phyloP scores from a whole-genome alignment of 805 yeast species.

The Grigorovia jiainica region DNA sequence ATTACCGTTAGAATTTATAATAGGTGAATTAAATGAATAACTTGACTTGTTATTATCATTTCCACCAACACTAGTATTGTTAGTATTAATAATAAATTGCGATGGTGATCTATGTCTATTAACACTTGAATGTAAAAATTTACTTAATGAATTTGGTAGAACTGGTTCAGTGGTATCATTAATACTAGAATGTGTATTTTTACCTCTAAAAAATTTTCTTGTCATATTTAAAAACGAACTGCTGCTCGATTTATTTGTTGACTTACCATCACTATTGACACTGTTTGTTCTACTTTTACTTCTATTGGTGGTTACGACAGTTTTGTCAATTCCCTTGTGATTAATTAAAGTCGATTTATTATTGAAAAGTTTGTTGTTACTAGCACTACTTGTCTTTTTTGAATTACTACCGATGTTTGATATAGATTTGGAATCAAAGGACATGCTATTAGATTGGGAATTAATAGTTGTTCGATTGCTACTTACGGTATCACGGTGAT shows the following conservation, averaged over 20 bases:
- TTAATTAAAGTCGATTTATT: too few species aligned
- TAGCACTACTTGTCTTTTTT: too few species aligned
- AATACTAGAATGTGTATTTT: conserved; percentile 10
- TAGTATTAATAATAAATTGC: conserved; percentile 22
- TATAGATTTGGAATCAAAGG: conserved; percentile 1
- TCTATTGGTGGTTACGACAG: too few species aligned
- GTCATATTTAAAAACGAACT: conserved; percentile 17
- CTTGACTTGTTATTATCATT: conserved; percentile 23
- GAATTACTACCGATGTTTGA: neutral
- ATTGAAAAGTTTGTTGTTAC: neutral
- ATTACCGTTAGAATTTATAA: neutral
- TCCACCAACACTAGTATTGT: conserved; percentile 13
- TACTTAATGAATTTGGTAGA: conserved; percentile 22
- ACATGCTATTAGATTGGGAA: conserved; percentile 7
- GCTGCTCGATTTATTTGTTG: neutral
- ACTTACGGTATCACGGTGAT: neutral
- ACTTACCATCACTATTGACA: neutral
- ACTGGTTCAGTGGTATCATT: conserved; percentile 18
- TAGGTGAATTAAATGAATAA: conserved; percentile 19
- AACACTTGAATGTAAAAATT: conserved; percentile 26
- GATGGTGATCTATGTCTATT: conserved; percentile 25
- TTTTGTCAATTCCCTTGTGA: too few species aligned
- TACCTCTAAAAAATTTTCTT: conserved; percentile 20
- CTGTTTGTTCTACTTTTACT: too few species aligned
- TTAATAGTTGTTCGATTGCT: conserved; percentile 12